A percentile compares a stretch with the other conserved stretches of the same genome.
phyloP scores from a whole-genome alignment of 257 asterid species.

The Pogostemon cablin region DNA sequence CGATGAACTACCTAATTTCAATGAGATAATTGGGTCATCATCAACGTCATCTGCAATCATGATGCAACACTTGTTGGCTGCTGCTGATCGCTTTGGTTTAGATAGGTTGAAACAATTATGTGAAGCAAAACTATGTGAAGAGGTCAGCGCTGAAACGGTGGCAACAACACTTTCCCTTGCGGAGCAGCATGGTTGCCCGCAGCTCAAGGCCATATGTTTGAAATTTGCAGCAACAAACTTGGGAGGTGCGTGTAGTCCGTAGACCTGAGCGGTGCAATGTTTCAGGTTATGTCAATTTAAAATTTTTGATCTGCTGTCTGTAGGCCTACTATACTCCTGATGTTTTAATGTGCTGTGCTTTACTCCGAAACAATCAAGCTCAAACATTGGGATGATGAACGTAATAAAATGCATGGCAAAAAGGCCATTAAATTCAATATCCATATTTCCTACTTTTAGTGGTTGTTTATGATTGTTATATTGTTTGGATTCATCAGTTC shows the following conservation, averaged over 20 bases:
- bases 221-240: constrained; percentile 94
- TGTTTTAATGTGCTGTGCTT: constrained; percentile 14
- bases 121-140: constrained; percentile 85
- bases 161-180: constrained; percentile 94
- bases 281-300: constrained; percentile 72
- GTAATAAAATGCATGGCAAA: constrained; percentile 7
- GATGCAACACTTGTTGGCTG: constrained; percentile 95
- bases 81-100: constrained; percentile 93
- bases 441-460: not conserved
- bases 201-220: constrained; percentile 88
- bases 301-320: constrained; percentile 46
- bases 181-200: constrained; percentile 79
- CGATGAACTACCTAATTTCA: constrained; percentile 66
- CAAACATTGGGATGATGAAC: constrained; percentile 13
- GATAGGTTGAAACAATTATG: constrained; percentile 87
- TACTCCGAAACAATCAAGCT: not conserved
- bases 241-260: constrained; percentile 99
- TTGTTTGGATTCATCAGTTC: constrained; percentile 6
- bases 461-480: not conserved
- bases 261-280: constrained; percentile 86
- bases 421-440: constrained; percentile 1
- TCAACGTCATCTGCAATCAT: constrained; percentile 60
- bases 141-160: constrained; percentile 73
- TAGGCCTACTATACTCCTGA: constrained; percentile 25
- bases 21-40: constrained; percentile 61